phyloP scores from a whole-genome alignment of 768 basidiomycete species.

The Crepidotus variabilis region DNA sequence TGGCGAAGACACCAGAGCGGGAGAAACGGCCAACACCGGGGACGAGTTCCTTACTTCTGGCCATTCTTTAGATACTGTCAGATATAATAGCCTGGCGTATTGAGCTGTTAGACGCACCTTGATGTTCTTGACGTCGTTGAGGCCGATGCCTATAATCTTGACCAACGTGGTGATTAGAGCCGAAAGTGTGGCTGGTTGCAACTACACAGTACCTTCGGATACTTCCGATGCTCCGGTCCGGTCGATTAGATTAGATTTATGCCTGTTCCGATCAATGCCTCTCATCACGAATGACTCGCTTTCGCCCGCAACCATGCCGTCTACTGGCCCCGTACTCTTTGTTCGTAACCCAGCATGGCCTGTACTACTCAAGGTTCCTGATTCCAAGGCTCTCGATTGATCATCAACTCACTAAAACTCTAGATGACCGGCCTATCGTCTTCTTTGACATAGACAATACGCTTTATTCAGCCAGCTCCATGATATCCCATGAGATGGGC shows the following conservation, averaged over 20 bases:
- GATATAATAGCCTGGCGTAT: constrained; percentile 6
- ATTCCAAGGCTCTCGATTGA: no score
- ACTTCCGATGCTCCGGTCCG: constrained; percentile 21
- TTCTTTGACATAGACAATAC: constrained; percentile 92
- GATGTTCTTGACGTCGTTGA: constrained; percentile 48
- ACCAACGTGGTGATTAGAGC: constrained; percentile 26
- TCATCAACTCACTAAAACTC: not conserved
- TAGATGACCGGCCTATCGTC: constrained; percentile 58
- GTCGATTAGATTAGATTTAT: constrained; percentile 24
- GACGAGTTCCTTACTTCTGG: constrained; percentile 81
- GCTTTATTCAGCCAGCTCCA: constrained; percentile 72
- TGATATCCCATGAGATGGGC: constrained; percentile 78
- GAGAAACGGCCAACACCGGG: constrained; percentile 81
- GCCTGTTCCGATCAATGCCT: not conserved
- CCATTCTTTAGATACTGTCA: constrained; percentile 53
- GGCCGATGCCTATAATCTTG: constrained; percentile 43
- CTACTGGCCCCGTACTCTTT: not conserved
- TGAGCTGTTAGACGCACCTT: constrained; percentile 31
- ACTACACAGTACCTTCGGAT: constrained; percentile 41
- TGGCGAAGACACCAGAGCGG: constrained; percentile 74
- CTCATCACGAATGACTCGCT: not conserved
- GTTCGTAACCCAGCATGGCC: not conserved
- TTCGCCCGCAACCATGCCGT: not conserved
- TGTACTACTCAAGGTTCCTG: not conserved
- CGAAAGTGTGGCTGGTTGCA: constrained; percentile 36